phyloP scores from a whole-genome alignment of 306 rosid genomes.

The Urtica urens region DNA sequence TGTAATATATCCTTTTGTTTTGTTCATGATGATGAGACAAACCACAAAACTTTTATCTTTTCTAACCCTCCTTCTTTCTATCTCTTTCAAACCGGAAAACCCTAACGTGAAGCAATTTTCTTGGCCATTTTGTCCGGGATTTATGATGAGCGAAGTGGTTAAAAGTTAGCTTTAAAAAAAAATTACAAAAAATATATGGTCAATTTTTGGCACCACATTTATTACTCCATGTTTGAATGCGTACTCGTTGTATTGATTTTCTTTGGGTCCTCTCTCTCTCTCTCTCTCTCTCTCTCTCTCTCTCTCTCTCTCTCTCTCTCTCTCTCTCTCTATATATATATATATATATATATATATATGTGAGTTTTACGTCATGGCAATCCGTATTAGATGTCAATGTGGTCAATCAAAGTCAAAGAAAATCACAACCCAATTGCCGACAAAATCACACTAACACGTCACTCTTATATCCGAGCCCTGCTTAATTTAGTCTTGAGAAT shows the following conservation, averaged over 20 bases:
- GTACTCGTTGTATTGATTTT: slow-evolving; percentile 10
- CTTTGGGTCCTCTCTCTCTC: slow-evolving; percentile 19
- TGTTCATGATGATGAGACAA: slow-evolving; percentile 1
- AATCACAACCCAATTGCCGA: slow-evolving; percentile 20
- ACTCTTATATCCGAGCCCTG: slow-evolving; percentile 1
- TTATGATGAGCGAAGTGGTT: not conserved
- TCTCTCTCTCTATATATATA: too few relatives aligned
- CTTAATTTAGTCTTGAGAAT: not conserved
- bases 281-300: too few relatives aligned
- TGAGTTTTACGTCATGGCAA: slow-evolving; percentile 1
- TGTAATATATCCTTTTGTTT: not conserved
- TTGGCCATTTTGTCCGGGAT: not conserved
- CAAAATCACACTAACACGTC: slow-evolving; percentile 13
- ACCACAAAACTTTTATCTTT: not conserved
- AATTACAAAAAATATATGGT: slow-evolving; percentile 6
- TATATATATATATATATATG: too few relatives aligned
- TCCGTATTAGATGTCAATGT: slow-evolving; percentile 14
- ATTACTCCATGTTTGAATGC: not conserved
- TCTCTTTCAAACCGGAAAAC: not conserved
- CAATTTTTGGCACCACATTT: slow-evolving; percentile 13
- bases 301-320: too few relatives aligned
- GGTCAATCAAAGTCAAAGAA: slow-evolving; percentile 22
- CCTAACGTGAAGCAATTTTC: not conserved
- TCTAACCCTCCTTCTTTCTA: not conserved
- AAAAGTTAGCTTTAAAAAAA: not conserved